Conservation (phyloP, 495 filamentous ascomycete genomes). For the Letharia columbiana region DNA sequence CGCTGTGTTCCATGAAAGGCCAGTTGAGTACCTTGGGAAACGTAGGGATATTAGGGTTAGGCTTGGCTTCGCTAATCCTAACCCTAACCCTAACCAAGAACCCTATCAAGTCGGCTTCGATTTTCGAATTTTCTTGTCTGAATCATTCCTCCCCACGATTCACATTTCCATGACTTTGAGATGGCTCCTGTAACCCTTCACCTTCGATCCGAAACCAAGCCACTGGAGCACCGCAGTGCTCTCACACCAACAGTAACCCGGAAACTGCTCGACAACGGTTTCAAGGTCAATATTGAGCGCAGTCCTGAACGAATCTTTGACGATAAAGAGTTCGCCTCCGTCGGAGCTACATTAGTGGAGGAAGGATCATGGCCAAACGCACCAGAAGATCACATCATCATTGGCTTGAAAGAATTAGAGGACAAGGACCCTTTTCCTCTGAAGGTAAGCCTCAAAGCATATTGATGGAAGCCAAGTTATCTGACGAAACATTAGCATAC, state of each 20-base stretch:
- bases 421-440: slow-evolving; percentile 66
- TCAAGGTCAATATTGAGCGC: slow-evolving; percentile 73
- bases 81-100: no score
- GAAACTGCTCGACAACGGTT: slow-evolving; percentile 73
- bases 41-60: no score
- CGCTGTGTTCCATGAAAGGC: background rate
- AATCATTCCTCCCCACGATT: no score
- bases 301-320: slow-evolving; percentile 77
- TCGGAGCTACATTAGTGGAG: slow-evolving; percentile 69
- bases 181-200: slow-evolving; percentile 16
- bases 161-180: no score
- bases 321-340: slow-evolving; percentile 46
- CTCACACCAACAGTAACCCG: slow-evolving; percentile 64
- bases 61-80: no score
- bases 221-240: slow-evolving; percentile 20
- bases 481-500: slow-evolving; percentile 40
- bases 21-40: background rate
- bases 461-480: background rate
- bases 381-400: slow-evolving; percentile 65
- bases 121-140: no score
- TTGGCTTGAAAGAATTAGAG: slow-evolving; percentile 90
- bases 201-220: slow-evolving; percentile 20
- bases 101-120: no score
- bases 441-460: slow-evolving; percentile 30
- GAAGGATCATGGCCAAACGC: slow-evolving; percentile 73